Conservation (phyloP, 768 basidiomycete species). For the Saitozyma podzolica region DNA sequence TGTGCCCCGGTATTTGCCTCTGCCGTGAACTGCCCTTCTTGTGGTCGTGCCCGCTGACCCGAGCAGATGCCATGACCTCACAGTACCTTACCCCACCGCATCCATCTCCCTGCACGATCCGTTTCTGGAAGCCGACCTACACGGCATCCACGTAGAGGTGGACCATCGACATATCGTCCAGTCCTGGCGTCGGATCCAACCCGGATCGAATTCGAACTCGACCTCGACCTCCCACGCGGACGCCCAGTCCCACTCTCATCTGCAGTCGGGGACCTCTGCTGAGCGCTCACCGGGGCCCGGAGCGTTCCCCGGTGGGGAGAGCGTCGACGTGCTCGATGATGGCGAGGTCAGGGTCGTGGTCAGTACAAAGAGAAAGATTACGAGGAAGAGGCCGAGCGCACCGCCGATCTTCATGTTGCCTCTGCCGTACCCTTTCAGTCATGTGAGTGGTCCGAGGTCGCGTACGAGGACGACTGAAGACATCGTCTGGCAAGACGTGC, state of each 20-base stretch:
- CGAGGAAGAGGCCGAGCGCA: slow-evolving; percentile 11
- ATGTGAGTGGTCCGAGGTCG: slow-evolving; percentile 24
- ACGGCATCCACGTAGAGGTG: slow-evolving; percentile 17
- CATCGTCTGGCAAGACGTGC: neutral
- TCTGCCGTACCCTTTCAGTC: slow-evolving; percentile 35
- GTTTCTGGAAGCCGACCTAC: slow-evolving; percentile 14
- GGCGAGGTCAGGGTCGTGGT: no score
- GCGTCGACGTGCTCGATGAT: no score
- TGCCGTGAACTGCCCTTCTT: no score
- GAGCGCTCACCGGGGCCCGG: no score
- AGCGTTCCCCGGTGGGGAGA: no score
- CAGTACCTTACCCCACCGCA: slow-evolving; percentile 46
- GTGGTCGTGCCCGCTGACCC: neutral
- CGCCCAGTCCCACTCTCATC: no score
- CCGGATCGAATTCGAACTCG: no score
- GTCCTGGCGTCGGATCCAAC: slow-evolving; percentile 10
- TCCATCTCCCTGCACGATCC: slow-evolving; percentile 37
- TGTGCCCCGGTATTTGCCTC: neutral
- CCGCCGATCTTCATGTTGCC: slow-evolving; percentile 34
- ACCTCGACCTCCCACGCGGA: no score
- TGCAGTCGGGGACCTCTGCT: no score
- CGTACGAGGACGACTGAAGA: neutral
- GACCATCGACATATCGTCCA: slow-evolving; percentile 31
- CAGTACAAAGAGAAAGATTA: neutral
- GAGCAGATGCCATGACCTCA: slow-evolving; percentile 34